Evolutionary conservation across 441 rosid genomes (phyloP).

Genomic region (Brassica hybrid): DNA sequence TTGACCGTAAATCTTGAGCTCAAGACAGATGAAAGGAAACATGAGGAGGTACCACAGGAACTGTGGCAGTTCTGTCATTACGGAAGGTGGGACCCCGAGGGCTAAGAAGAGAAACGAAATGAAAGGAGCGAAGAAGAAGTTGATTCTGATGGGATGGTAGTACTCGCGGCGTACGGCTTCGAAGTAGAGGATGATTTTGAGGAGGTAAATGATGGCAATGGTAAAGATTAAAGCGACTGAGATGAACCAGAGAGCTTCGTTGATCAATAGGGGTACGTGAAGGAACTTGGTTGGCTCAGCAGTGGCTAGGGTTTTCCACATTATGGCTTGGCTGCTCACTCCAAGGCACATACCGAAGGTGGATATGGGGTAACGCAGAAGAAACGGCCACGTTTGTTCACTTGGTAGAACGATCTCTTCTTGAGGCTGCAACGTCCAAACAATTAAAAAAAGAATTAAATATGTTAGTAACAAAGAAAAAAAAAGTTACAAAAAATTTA

Average conservation of each 20-base stretch:
- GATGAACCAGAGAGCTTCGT: conserved; percentile 71
- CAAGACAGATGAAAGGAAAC: conserved; percentile 75
- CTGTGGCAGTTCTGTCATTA: conserved; percentile 47
- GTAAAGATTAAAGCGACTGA: conserved; percentile 55
- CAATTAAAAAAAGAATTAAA: not conserved
- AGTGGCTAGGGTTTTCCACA: conserved; percentile 84
- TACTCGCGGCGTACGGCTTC: conserved; percentile 94
- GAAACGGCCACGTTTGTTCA: conserved; percentile 86
- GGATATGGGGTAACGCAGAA: conserved; percentile 76
- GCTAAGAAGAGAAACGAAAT: conserved; percentile 79
- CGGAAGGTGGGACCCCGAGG: conserved; percentile 72
- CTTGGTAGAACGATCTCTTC: conserved; percentile 83
- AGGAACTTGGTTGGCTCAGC: conserved; percentile 72
- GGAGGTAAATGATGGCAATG: conserved; percentile 60
- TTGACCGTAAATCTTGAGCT: conserved; percentile 95
- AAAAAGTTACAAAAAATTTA: too few relatives aligned
- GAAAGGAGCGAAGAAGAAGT: conserved; percentile 98
- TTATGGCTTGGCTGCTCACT: conserved; percentile 84
- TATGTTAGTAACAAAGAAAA: not conserved
- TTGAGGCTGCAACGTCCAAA: conserved; percentile 52
- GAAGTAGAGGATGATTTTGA: conserved; percentile 68
- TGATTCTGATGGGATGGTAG: conserved; percentile 86
- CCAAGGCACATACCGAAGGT: conserved; percentile 95
- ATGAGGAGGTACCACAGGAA: conserved; percentile 83
- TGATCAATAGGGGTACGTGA: conserved; percentile 52